phyloP scores from a whole-genome alignment of 129 eudicot species.

The Chrysanthemum makinoi region DNA sequence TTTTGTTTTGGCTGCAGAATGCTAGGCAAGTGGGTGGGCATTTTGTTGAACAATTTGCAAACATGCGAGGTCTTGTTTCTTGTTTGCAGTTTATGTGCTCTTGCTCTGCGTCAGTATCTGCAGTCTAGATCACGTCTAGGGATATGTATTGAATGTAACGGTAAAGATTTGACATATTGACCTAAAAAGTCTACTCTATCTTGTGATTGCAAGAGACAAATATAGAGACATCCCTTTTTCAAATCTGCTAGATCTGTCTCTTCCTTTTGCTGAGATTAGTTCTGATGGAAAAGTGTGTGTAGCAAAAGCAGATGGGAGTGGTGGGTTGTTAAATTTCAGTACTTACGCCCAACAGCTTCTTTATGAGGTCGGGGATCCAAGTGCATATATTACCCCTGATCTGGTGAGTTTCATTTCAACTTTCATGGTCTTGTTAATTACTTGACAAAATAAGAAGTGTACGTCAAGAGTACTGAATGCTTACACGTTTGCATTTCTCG shows the following conservation, averaged over 20 bases:
- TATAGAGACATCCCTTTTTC: slow-evolving; percentile 56
- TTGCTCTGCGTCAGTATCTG: slow-evolving; percentile 51
- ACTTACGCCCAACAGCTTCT: slow-evolving; percentile 86
- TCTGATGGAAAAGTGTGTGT: slow-evolving; percentile 70
- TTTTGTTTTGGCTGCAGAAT: slow-evolving; percentile 55
- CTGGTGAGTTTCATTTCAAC: slow-evolving; percentile 49
- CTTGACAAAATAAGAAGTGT: too few species aligned
- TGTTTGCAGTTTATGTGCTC: slow-evolving; percentile 88
- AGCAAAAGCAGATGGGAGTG: slow-evolving; percentile 71
- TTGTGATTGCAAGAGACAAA: slow-evolving; percentile 61
- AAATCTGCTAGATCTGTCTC: slow-evolving; percentile 62
- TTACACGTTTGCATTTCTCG: too few species aligned
- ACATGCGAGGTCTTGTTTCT: slow-evolving; percentile 66
- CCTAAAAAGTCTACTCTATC: slow-evolving; percentile 17
- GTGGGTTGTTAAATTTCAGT: slow-evolving; percentile 65
- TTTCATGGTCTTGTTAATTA: background rate
- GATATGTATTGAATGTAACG: slow-evolving; percentile 5
- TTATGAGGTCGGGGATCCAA: slow-evolving; percentile 87
- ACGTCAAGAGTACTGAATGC: too few species aligned
- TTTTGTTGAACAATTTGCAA: slow-evolving; percentile 76
- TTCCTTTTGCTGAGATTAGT: slow-evolving; percentile 80
- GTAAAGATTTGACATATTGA: background rate
- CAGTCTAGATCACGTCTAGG: slow-evolving; percentile 21
- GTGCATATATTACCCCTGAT: slow-evolving; percentile 93
- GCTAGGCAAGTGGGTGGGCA: slow-evolving; percentile 78